Evolutionary conservation across 768 basidiomycete genomes (phyloP), one percentile per base, ranked within the genome.

Genomic region (Boletus bicolor): DNA sequence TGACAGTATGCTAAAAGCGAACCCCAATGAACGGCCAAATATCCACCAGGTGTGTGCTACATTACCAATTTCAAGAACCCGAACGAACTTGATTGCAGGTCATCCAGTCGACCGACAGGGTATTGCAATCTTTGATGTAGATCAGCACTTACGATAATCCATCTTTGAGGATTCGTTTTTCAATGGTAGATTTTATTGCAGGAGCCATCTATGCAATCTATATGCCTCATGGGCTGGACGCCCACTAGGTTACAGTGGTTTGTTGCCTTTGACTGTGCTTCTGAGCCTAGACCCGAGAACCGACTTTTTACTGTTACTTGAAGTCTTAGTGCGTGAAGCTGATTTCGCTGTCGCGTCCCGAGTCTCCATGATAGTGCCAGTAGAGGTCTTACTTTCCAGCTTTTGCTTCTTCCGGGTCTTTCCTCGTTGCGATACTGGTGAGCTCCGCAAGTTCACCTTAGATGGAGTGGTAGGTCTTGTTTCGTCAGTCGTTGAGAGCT

Each of bases 11-110:
- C 72, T 98, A 48, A 89, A 87, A 57, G 82, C 88, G 43, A 85
- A 97, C 60, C 91, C 94, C 6, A 76, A 79, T 49, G 84, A 92
- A 34, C 73, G 97, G 59, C 94, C 94, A 17, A 84, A 89, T 73
- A 94, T 98, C 34, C 83, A 92, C 59, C 75, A 87, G 82, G 94
- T 93, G 60, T 28, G 76, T 64, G 30, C 17, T 55, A 52, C 32
- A n/a, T 37, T 47, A 8, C 19, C 15, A 12, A 30, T 10, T 49
- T 50, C 32, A 39, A 51, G 45, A 57, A 38, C 41, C 42, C 26
- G 21, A 49, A 54, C 36, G 21, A 56, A 53, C 35, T 42, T 36
- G 7, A 37, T 43, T 59, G 35, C 56, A 91, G 88, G 83, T 92
- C 39, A 79, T 91, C 51, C 72, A 77, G 63, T 76, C 76, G 76